Evolutionary conservation across 495 filamentous ascomycete species (phyloP), one percentile per base, ranked within the genome.

Genomic region (Cladorrhinum samala): DNA sequence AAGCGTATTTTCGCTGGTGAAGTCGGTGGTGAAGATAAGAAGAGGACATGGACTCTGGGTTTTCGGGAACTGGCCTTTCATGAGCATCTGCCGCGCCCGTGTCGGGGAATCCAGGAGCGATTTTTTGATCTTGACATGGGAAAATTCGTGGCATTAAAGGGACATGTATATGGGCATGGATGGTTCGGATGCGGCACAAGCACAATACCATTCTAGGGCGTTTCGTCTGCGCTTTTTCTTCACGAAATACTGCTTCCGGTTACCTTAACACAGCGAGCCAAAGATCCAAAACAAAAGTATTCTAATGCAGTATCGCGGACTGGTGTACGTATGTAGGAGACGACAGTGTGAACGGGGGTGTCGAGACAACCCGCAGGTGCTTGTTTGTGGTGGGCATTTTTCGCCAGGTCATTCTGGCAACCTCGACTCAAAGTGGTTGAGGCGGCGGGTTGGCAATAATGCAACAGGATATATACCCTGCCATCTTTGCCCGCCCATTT

Each of bases 181-280:
- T 60, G 65, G 62, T 63, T 65, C 54, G 60, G 64, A 44, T 60
- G 56, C 55, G 65, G 65, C 56, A 58, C 60, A 55, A 62, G 56
- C 61, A 66, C 57, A 67, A 67, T 67, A 67, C 60, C 65, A 65
- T 67, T 57, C 60, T 66, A 56, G 65, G 65, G 65, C 65, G 65
- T 67, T 67, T 61, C 57, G 62, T 63, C 65, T 65, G 60, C 60
- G 53, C 55, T 67, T 67, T n/a, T 53, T 58, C 59, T 58, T 61
- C 49, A 63, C 60, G 55, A 65, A 33, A 63, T 58, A 57, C 59
- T 63, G 63, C 62, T 55, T 55, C 54, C 50, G 50, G 53, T 64
- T 48, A 44, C 49, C 53, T 18, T 46, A n/a, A 27, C 36, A 41
- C 45, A 25, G 17, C 46, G 45, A 46, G 46, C 45, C 43, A 37